Conservation (phyloP, 1,139 yeast species). For the Casaregolazyma suthepensis region DNA sequence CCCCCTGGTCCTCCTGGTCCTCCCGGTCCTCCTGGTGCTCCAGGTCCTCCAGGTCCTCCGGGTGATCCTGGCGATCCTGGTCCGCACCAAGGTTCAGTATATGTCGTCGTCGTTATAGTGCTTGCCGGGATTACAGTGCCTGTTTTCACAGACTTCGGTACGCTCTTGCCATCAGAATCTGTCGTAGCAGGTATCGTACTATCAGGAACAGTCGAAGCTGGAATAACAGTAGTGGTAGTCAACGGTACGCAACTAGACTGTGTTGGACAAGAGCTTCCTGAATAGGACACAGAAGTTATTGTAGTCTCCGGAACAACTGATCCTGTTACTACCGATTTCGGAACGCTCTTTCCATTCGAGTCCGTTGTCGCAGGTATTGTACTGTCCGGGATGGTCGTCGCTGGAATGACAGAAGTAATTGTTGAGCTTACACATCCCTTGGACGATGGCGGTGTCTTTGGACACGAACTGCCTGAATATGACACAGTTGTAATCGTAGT, state of each 20-base stretch:
- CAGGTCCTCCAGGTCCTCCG: background rate
- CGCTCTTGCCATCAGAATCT: background rate
- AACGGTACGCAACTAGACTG: background rate
- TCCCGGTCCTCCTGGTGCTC: background rate
- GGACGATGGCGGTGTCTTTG: background rate
- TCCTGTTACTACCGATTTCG: background rate
- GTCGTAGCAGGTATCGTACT: slow-evolving; percentile 1
- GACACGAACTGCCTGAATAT: background rate
- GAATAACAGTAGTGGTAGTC: background rate
- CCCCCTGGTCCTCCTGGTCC: background rate
- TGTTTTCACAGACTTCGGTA: slow-evolving; percentile 1
- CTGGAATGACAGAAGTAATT: background rate
- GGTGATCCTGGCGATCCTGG: slow-evolving; percentile 1
- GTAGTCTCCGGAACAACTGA: background rate
- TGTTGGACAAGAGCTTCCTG: background rate
- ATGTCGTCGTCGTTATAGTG: background rate
- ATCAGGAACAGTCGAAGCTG: slow-evolving; percentile 2
- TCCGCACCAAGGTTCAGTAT: background rate
- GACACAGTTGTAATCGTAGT: slow-evolving; percentile 11
- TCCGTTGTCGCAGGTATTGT: slow-evolving; percentile 1
- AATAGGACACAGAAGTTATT: background rate
- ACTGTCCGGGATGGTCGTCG: background rate
- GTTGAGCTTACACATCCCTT: background rate
- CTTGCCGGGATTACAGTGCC: background rate
- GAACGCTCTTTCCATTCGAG: background rate